Evolutionary conservation across 257 asterid species (phyloP).

Genomic region (Orobanche coerulescens): DNA sequence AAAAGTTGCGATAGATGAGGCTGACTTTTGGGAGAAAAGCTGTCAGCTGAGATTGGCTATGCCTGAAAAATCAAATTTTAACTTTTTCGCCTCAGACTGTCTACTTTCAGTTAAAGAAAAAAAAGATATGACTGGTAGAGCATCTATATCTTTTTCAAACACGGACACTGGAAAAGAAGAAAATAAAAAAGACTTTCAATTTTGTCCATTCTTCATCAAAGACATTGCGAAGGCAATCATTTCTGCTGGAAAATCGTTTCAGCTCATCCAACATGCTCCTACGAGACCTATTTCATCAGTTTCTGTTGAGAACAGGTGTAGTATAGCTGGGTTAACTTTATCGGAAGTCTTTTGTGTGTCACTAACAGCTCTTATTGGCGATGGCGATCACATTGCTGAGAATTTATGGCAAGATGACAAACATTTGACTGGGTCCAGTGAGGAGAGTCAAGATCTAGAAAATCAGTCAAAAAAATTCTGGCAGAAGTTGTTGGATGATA

Average conservation of each 20-base stretch:
- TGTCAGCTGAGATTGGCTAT: slow-evolving; percentile 52
- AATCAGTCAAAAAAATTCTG: slow-evolving; percentile 44
- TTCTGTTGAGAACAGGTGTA: slow-evolving; percentile 32
- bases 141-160: slow-evolving; percentile 38
- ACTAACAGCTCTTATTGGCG: slow-evolving; percentile 66
- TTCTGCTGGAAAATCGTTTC: slow-evolving; percentile 96
- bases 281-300: slow-evolving; percentile 33
- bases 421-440: slow-evolving; percentile 30
- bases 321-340: slow-evolving; percentile 65
- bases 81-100: slow-evolving; percentile 31
- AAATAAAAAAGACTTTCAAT: slow-evolving; percentile 37
- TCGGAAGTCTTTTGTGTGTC: slow-evolving; percentile 88
- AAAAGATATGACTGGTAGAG: slow-evolving; percentile 37
- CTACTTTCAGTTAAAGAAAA: slow-evolving; percentile 30
- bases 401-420: slow-evolving; percentile 46
- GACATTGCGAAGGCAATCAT: slow-evolving; percentile 71
- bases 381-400: slow-evolving; percentile 62
- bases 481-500: slow-evolving; percentile 58
- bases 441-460: slow-evolving; percentile 28
- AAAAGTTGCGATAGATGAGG: slow-evolving; percentile 63
- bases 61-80: slow-evolving; percentile 26
- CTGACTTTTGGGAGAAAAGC: slow-evolving; percentile 99
- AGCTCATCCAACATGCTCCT: slow-evolving; percentile 79
- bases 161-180: slow-evolving; percentile 43
- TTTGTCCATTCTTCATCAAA: slow-evolving; percentile 73